Evolutionary conservation across 2,329 filamentous ascomycete species (phyloP), one percentile per base, ranked within the genome.

Genomic region (Xylaria hypoxylon): DNA sequence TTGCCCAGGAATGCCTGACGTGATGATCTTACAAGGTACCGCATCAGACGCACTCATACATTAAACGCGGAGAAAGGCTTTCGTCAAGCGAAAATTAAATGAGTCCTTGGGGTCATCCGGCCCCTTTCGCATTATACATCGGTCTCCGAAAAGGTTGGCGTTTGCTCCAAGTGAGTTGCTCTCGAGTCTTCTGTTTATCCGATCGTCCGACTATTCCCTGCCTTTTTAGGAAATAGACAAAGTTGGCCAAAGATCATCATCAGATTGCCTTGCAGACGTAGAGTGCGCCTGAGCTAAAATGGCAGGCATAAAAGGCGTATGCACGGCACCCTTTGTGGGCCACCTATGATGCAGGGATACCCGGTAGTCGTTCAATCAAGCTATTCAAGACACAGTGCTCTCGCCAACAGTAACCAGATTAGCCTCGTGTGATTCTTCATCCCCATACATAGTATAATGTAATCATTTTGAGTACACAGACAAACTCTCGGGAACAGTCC

Each of bases 201-300:
- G 55, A 51, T 19, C 31, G 63, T 68, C 59, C 66, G 61, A 56
- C 38, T 10, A 59, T 44, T 31, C 52, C 66, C 55, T 68, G 40
- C 19, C 31, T 47, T 38, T 59, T 28, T 5, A 19, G 15, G 11
- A 44, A 42, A 59, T 45, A 47, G 33, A 57, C 42, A 48, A 50
- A 67, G 42, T 33, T 22, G 42, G 35, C 22, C 48, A n/a, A 64
- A 38, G 64, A 67, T 67, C 56, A 57, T 60, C 61, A 47, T 59
- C 42, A 57, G 48, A 64, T 60, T 59, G 67, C 64, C 67, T 67
- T 62, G 67, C 42, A 59, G 63, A 64, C 38, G 47, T 62, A 51
- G 45, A 69, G 26, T 69, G 53, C 44, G 64, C 67, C 67, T 69
- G 53, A 62, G 67, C 67, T 69, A 65, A 67, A 69, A 61, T 59